phyloP scores from a whole-genome alignment of 2,329 filamentous ascomycete species.

The Metarhizium robertsii region DNA sequence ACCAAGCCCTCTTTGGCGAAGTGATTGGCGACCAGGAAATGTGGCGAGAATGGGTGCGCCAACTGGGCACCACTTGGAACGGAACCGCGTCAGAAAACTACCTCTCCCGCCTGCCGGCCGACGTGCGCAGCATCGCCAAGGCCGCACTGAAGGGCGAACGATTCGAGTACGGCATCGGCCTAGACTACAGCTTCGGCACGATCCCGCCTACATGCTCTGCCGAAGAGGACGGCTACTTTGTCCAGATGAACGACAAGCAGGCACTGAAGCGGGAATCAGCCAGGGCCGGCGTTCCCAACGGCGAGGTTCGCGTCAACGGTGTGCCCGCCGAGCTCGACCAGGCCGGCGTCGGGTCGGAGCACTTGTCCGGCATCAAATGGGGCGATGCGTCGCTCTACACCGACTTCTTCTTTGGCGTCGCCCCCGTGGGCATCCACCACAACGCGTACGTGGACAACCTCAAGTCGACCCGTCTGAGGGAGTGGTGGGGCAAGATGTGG shows the following conservation, averaged over 20 bases:
- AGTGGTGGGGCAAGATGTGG: conserved; percentile 29
- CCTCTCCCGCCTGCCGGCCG: conserved; percentile 5
- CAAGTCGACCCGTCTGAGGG: conserved; percentile 20
- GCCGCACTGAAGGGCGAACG: conserved; percentile 17
- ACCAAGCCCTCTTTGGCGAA: conserved; percentile 27
- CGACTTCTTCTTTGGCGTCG: conserved; percentile 26
- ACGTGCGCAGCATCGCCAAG: conserved; percentile 17
- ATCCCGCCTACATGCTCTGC: conserved; percentile 19
- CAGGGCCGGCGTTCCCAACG: conserved; percentile 12
- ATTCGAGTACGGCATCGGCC: conserved; percentile 29
- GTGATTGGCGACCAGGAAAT: conserved; percentile 30
- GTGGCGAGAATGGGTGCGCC: conserved; percentile 23
- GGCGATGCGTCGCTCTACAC: conserved; percentile 24
- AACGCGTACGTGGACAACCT: conserved; percentile 24
- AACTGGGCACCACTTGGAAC: conserved; percentile 22
- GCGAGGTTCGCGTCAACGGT: conserved; percentile 15
- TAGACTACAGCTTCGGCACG: conserved; percentile 29
- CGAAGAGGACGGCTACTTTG: conserved; percentile 26
- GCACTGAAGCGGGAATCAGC: conserved; percentile 15
- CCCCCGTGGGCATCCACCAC: conserved; percentile 27
- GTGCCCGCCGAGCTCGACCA: conserved; percentile 17
- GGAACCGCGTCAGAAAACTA: conserved; percentile 13
- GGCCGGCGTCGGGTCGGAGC: background rate
- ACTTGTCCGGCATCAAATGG: conserved; percentile 15
- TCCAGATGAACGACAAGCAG: conserved; percentile 16